phyloP scores from a whole-genome alignment of 1,284 basidiomycete genomes.

The Cryptococcus depauperatus region DNA sequence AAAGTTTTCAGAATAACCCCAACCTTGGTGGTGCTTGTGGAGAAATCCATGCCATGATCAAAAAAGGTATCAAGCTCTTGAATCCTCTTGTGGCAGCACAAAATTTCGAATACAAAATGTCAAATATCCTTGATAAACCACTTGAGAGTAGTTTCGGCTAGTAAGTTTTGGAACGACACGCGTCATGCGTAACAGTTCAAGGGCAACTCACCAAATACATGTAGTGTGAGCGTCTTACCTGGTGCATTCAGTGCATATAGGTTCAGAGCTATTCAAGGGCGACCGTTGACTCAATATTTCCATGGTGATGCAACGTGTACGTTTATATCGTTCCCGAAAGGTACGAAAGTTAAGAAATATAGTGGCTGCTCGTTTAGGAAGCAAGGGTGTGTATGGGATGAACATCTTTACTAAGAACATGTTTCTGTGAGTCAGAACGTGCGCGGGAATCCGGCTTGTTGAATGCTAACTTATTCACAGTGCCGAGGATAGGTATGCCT shows the following conservation, averaged over 20 bases:
- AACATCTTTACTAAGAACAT: constrained; percentile 90
- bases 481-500: constrained; percentile 67
- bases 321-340: constrained; percentile 8
- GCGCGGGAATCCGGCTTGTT: too few species aligned
- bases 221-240: constrained; percentile 74
- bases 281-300: constrained; percentile 94
- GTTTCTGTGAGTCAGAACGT: too few species aligned
- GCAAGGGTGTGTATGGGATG: constrained; percentile 95
- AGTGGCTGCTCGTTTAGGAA: constrained; percentile 80
- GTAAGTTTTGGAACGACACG: background rate
- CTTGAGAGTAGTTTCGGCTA: constrained; percentile 89
- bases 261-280: constrained; percentile 80
- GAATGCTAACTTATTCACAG: too few species aligned
- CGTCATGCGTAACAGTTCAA: background rate
- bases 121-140: constrained; percentile 80
- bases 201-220: background rate
- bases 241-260: constrained; percentile 96
- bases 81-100: constrained; percentile 86
- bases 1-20: constrained; percentile 41
- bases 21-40: constrained; percentile 76
- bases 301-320: constrained; percentile 82
- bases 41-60: constrained; percentile 91
- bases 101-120: constrained; percentile 98
- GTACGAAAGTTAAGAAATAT: constrained; percentile 3
- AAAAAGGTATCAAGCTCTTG: constrained; percentile 80